A percentile compares a stretch with the other conserved stretches of the same genome.
Conservation (phyloP, 495 filamentous ascomycete species). For the Bacidia rubella region DNA sequence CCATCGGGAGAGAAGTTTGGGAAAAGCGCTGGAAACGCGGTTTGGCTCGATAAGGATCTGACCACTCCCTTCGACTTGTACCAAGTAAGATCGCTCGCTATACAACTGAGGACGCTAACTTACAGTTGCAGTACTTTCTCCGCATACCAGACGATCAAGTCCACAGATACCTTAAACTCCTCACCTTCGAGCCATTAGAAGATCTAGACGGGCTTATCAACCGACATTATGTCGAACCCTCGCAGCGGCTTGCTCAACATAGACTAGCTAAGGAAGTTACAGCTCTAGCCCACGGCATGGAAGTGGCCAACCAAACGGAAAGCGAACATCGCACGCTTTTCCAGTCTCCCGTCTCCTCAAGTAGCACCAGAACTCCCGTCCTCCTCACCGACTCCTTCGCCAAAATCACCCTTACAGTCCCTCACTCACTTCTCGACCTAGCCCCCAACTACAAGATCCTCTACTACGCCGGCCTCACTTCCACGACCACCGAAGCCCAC, state of each 20-base stretch:
- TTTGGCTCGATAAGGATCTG: conserved; percentile 78
- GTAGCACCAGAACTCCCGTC: not conserved
- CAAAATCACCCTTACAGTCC: conserved; percentile 45
- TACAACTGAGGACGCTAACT: not conserved
- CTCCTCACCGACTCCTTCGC: not conserved
- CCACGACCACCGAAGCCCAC: conserved; percentile 51
- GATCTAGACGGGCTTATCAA: conserved; percentile 51
- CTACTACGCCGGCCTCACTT: conserved; percentile 52
- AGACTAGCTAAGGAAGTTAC: conserved; percentile 67
- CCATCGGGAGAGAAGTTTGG: conserved; percentile 82
- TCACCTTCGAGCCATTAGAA: conserved; percentile 70
- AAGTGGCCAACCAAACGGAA: conserved; percentile 41
- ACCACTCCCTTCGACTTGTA: conserved; percentile 80
- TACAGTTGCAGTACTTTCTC: conserved; percentile 55
- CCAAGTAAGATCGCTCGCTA: conserved; percentile 37
- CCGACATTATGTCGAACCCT: conserved; percentile 50
- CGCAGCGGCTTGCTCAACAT: conserved; percentile 66
- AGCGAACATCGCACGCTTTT: conserved; percentile 48
- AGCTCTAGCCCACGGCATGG: conserved; percentile 57
- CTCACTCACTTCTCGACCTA: conserved; percentile 46
- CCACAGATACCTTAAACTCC: conserved; percentile 68
- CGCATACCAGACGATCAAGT: conserved; percentile 69
- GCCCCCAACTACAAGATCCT: conserved; percentile 51
- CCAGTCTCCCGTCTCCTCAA: conserved; percentile 15
- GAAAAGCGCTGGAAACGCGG: conserved; percentile 85